Evolutionary conservation across 495 filamentous ascomycete genomes (phyloP).

Genomic region (Penicillium coffeae): DNA sequence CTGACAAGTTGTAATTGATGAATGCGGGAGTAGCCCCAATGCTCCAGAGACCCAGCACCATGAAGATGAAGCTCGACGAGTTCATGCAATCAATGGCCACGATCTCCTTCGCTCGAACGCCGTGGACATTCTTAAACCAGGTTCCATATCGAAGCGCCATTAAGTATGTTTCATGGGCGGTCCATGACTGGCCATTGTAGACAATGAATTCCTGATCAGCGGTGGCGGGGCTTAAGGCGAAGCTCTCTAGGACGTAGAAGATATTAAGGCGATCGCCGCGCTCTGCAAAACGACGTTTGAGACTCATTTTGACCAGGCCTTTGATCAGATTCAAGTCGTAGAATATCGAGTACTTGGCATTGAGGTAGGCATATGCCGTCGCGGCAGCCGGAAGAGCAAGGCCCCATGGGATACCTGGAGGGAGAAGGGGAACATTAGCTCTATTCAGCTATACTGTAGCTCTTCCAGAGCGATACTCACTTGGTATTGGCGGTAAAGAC

Average conservation of each 20-base stretch:
- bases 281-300: conserved; percentile 41
- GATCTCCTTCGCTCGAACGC: conserved; percentile 70
- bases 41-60: conserved; percentile 84
- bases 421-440: background rate
- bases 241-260: conserved; percentile 76
- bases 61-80: conserved; percentile 73
- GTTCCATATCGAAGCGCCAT: conserved; percentile 71
- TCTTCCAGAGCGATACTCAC: background rate
- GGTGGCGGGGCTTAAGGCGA: conserved; percentile 55
- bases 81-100: conserved; percentile 91
- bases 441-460: too few species aligned
- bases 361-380: conserved; percentile 73
- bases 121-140: conserved; percentile 72
- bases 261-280: conserved; percentile 60
- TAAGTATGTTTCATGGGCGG: conserved; percentile 77
- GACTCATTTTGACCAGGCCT: conserved; percentile 38
- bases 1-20: conserved; percentile 87
- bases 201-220: conserved; percentile 62
- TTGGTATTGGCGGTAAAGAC: background rate
- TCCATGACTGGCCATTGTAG: conserved; percentile 72
- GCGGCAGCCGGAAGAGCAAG: conserved; percentile 62
- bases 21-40: conserved; percentile 88
- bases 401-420: conserved; percentile 39
- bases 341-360: conserved; percentile 64
- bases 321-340: conserved; percentile 61